These are phyloP conservation scores for Aspergillus japonicus DNA, from an alignment of 2,329 filamentous ascomycete species.

Conservation along the genomic window DNA sequence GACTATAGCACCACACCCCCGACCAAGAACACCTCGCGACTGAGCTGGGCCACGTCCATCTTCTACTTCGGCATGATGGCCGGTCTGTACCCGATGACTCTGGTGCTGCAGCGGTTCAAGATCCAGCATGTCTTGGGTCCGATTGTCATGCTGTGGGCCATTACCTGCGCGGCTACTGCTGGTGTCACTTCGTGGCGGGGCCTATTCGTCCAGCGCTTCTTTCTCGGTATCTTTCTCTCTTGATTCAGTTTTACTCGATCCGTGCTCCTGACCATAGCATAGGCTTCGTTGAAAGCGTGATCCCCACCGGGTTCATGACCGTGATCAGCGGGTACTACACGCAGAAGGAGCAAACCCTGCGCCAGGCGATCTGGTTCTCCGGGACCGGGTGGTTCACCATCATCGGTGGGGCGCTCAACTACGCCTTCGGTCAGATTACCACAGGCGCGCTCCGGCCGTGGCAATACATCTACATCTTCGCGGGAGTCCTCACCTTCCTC, in stretches of 20 bases:
- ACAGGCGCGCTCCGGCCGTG: constrained; percentile 57
- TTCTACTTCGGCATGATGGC: constrained; percentile 80
- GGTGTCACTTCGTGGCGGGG: constrained; percentile 63
- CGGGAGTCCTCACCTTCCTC: constrained; percentile 61
- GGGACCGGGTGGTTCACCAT: constrained; percentile 58
- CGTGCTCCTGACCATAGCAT: constrained; percentile 1
- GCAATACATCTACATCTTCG: constrained; percentile 71
- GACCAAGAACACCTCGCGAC: constrained; percentile 63
- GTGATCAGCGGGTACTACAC: constrained; percentile 64
- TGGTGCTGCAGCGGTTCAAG: constrained; percentile 66
- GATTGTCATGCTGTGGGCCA: constrained; percentile 59
- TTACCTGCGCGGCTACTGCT: constrained; percentile 67
- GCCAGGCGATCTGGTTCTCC: constrained; percentile 69
- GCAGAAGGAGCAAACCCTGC: constrained; percentile 62
- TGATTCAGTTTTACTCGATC: neutral
- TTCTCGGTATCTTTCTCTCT: constrained; percentile 43
- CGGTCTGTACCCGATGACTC: constrained; percentile 72
- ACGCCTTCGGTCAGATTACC: constrained; percentile 64
- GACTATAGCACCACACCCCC: constrained; percentile 53
- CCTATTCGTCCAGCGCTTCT: constrained; percentile 66
- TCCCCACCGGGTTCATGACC: constrained; percentile 67
- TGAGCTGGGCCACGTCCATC: constrained; percentile 74
- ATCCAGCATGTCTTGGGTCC: constrained; percentile 63
- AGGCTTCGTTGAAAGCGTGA: constrained; percentile 61
- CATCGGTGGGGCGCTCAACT: constrained; percentile 64